Evolutionary conservation across 257 asterid genomes (phyloP).

Genomic region (Paulownia fortunei): DNA sequence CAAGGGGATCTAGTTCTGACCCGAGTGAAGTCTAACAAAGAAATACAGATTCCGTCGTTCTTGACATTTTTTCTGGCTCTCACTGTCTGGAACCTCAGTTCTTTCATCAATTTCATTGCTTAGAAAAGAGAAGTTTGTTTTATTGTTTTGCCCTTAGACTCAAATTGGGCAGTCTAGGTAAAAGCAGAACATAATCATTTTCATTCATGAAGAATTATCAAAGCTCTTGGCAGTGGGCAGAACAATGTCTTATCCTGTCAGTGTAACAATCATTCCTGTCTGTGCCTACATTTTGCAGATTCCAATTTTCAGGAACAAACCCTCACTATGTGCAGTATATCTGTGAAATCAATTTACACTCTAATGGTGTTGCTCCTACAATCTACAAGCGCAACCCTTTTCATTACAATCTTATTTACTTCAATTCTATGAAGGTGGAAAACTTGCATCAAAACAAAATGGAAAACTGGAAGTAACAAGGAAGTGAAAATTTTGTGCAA

Average conservation of each 20-base stretch:
- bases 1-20: background rate
- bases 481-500: background rate
- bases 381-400: background rate
- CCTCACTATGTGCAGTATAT: background rate
- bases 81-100: no score
- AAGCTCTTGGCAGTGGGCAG: no score
- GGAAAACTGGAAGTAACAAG: background rate
- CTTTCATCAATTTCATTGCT: no score
- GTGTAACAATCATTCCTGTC: slow-evolving; percentile 16
- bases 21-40: background rate
- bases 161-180: background rate
- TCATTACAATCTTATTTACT: background rate
- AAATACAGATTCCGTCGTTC: background rate
- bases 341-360: no score
- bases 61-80: no score
- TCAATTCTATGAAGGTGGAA: slow-evolving; percentile 10
- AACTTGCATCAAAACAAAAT: no score
- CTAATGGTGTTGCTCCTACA: slow-evolving; percentile 29
- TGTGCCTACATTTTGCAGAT: background rate
- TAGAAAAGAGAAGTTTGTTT: background rate
- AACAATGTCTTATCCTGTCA: slow-evolving; percentile 5
- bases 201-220: slow-evolving; percentile 24
- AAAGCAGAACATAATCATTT: slow-evolving; percentile 18
- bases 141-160: background rate
- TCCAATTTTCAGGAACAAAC: background rate